phyloP scores from a whole-genome alignment of 2,329 filamentous ascomycete genomes.

The Elsinoe fawcettii region DNA sequence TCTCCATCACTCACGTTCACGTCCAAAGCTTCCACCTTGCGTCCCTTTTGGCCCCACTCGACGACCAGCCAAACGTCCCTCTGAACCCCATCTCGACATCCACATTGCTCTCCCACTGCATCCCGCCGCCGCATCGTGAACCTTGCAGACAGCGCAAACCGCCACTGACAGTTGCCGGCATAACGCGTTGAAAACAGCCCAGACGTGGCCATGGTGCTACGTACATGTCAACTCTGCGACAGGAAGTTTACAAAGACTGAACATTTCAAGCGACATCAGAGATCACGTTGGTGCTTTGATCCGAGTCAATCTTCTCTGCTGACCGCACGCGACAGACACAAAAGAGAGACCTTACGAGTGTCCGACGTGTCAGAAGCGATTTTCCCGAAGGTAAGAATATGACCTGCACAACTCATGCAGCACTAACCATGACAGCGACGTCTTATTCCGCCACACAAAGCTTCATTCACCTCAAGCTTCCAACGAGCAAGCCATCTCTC shows the following conservation, averaged over 20 bases:
- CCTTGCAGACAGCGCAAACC: neutral
- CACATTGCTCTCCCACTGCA: neutral
- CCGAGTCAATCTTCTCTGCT: constrained; percentile 15
- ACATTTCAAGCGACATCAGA: constrained; percentile 49
- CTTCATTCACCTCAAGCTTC: constrained; percentile 35
- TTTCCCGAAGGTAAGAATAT: constrained; percentile 43
- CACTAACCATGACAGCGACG: constrained; percentile 35
- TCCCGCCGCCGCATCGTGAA: neutral
- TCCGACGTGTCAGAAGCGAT: constrained; percentile 46
- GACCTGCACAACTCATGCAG: constrained; percentile 17
- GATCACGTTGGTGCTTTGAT: constrained; percentile 41
- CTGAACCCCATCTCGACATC: constrained; percentile 10
- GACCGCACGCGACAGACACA: constrained; percentile 37
- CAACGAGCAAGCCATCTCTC: constrained; percentile 28
- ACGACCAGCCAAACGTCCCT: neutral
- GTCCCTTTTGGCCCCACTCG: constrained; percentile 1
- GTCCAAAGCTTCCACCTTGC: neutral
- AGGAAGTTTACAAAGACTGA: constrained; percentile 50
- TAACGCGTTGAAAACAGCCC: neutral
- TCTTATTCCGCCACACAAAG: constrained; percentile 46
- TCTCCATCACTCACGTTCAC: neutral
- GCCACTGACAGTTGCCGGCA: neutral
- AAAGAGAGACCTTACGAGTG: constrained; percentile 49
- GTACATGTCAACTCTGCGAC: constrained; percentile 34
- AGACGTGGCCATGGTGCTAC: constrained; percentile 17